Base-by-base conservation (phyloP, 2,329 filamentous ascomycete species). In the Penicillium freii region DNA sequence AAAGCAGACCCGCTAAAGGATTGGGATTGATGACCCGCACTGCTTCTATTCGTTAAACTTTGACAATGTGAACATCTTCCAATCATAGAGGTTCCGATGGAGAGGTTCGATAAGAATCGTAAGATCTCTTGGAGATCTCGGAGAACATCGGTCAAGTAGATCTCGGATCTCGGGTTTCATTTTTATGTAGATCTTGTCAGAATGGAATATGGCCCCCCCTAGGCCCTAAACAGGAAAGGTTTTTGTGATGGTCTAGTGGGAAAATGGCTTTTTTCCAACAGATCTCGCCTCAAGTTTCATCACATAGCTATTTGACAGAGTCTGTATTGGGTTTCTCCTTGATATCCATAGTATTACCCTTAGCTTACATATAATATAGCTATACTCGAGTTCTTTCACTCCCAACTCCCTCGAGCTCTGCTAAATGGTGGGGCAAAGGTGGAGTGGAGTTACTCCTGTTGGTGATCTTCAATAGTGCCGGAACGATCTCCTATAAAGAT, bases 61-160 rank as follows among this genome's bases (percentile, higher is more conserved):
- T 23, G n/a, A 3, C 2, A 21, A 42, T 40, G 2, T 11, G 13
- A 23, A 13, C 6, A 21, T 42, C 39, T 31, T 39, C 34, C 49
- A 51, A 51, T 34, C 21, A 51, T 34, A 38, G 23, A n/a, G 33
- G 19, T 39, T 17, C 15, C 2, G 13, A 47, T 49, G 21, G 44
- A 33, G 25, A 25, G 2, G 19, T 21, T 21, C 34, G 33, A 46
- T 39, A 5, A 23, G 23, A 23, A 23, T 23, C 23, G 4, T 23
- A 23, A 13, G 44, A 42, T 33, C n/a, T 27, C 33, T n/a, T 21
- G 25, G 13, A 17, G 34, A 47, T 53, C 44, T 54, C 51, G 51
- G 44, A 42, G 51, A 54, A 49, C 36, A 40, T 54, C 51, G 51
- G 51, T 49, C 34, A n/a, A 4, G 27, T 44, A 29, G 34, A 49